Evolutionary conservation across 2,329 filamentous ascomycete species (phyloP).

Genomic region (Gliomastix tumulicola): DNA sequence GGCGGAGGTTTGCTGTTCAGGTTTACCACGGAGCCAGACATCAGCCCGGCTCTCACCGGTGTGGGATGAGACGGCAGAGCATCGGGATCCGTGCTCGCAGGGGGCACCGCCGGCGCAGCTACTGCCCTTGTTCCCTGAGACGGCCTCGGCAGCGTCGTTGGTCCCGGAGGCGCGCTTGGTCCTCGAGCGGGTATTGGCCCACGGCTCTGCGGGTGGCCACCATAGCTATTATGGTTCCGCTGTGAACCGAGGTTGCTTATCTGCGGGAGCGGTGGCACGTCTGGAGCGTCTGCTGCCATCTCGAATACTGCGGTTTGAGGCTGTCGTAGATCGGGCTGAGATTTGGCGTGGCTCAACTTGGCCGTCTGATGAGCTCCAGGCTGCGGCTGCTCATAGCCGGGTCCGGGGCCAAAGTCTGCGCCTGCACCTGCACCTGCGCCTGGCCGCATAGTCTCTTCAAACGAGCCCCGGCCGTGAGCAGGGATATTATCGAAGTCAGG

Average conservation of each 20-base stretch:
- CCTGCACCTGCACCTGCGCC: too few species aligned
- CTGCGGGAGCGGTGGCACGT: constrained; percentile 41
- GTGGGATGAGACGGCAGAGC: constrained; percentile 52
- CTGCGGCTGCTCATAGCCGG: constrained; percentile 33
- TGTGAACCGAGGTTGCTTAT: constrained; percentile 8
- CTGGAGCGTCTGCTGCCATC: constrained; percentile 57
- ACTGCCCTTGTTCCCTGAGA: not conserved
- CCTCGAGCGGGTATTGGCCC: constrained; percentile 17
- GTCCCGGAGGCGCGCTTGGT: constrained; percentile 22
- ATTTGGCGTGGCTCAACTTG: constrained; percentile 54
- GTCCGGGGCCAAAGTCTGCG: too few species aligned
- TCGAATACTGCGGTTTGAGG: constrained; percentile 66
- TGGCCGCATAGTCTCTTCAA: constrained; percentile 42
- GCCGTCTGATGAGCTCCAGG: constrained; percentile 42
- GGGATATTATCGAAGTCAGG: constrained; percentile 37
- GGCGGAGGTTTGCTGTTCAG: constrained; percentile 52
- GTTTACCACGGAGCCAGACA: constrained; percentile 50
- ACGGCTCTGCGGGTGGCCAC: constrained; percentile 5
- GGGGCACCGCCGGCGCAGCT: too few species aligned
- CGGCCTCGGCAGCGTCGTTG: constrained; percentile 10
- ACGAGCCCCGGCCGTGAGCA: constrained; percentile 29
- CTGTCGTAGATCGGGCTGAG: constrained; percentile 59
- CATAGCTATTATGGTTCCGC: constrained; percentile 4
- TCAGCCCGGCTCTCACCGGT: constrained; percentile 56
- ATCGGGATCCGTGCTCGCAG: constrained; percentile 26